Conservation (phyloP, 345 rosid genomes). For the Rhizophora apiculata region DNA sequence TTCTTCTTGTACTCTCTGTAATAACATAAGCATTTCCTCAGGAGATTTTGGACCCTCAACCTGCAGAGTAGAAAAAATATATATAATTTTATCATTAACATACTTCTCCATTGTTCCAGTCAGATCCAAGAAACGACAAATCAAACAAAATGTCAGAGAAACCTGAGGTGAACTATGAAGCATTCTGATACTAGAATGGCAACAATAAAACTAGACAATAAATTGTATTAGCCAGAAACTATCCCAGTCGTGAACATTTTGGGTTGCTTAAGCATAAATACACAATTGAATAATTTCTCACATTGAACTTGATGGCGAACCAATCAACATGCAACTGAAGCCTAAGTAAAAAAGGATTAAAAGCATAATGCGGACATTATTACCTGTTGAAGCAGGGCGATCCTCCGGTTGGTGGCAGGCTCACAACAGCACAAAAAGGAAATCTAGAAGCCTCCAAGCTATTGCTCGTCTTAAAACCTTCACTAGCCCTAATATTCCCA, state of each 20-base stretch:
- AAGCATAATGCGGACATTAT: background rate
- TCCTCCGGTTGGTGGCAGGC: conserved; percentile 93
- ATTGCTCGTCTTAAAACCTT: conserved; percentile 98
- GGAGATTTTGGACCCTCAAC: conserved; percentile 90
- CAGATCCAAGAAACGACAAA: too few species aligned
- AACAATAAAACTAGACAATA: too few species aligned
- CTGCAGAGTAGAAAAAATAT: conserved; percentile 34
- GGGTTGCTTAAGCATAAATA: background rate
- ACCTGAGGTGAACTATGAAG: too few species aligned
- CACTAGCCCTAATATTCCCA: conserved; percentile 86
- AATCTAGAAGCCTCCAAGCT: conserved; percentile 93
- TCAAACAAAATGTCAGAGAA: too few species aligned
- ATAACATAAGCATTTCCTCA: conserved; percentile 62
- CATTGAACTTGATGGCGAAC: too few species aligned
- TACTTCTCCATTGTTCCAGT: too few species aligned
- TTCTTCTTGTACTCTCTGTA: conserved; percentile 92
- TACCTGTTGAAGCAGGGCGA: conserved; percentile 94
- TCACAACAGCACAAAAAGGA: conserved; percentile 96
- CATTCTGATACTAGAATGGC: too few species aligned
- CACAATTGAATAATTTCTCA: too few species aligned
- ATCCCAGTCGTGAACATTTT: background rate
- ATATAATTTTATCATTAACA: background rate
- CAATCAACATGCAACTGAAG: too few species aligned
- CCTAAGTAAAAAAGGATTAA: too few species aligned
- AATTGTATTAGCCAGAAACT: too few species aligned